Base-by-base conservation (phyloP, 2,329 filamentous ascomycete genomes). In the Diaporthe amygdali region DNA sequence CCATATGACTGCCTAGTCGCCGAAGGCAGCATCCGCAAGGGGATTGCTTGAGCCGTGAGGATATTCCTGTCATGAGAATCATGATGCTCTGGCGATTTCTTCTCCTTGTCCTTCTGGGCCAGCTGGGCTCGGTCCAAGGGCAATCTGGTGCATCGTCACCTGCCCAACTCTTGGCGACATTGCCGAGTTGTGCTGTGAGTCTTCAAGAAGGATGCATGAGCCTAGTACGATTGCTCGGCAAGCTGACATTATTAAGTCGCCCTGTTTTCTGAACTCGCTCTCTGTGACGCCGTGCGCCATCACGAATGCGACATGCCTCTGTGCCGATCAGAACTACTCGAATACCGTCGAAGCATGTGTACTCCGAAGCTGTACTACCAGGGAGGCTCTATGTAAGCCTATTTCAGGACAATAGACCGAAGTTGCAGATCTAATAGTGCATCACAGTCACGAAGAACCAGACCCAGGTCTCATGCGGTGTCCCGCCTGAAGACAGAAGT, bases 221-320 rank as follows among this genome's bases (percentile, higher is more conserved):
- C 10, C 10, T 27, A 14, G 25, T 25, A 3, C 25, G 14, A 2
- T 3, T 25, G 14, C n/a, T 20, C n/a, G 9, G n/a, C 14, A 64
- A 49, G 44, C 59, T 64, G 44, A 64, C 37, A 2, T 17, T 25
- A 12, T 15, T 8, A 46, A 64, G 59, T 64, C 59, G 7, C 47
- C 41, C 3, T 64, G 59, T 64, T 64, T 64, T 30, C n/a, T 64
- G 20, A 27, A 14, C 30, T 64, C 59, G 20, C 30, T 64, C 12
- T 44, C 59, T 5, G 44, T 64, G n/a, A 64, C 70, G n/a, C 32
- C 34, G 44, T 72, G 70, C 64, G 47, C 47, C 15, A 17, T 59
- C 27, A 66, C 54, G 22, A 72, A 72, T 30, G 67, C 47, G 15
- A 72, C 71, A 20, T 72, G 71, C 25, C 44, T 72, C 14, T 72